phyloP scores from a whole-genome alignment of 257 asterid genomes.

The Solanum etuberosum region DNA sequence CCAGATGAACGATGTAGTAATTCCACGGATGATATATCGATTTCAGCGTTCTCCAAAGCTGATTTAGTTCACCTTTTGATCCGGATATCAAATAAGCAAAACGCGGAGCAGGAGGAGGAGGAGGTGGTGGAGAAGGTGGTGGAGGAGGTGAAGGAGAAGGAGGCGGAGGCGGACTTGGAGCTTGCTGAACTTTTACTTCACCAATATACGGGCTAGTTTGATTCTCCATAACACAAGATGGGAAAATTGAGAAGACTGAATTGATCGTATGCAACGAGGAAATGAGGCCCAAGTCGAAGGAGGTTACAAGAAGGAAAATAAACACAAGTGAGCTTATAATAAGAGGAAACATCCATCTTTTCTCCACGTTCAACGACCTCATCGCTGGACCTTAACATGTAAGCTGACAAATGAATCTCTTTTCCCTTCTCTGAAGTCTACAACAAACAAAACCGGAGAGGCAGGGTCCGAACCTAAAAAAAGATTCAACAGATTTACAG shows the following conservation, averaged over 20 bases:
- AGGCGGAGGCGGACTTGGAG: constrained; percentile 10
- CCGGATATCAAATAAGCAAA: constrained; percentile 35
- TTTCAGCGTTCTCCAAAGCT: constrained; percentile 47
- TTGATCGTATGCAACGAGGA: constrained; percentile 26
- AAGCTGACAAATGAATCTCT: background rate
- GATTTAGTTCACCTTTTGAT: constrained; percentile 38
- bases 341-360: constrained; percentile 42
- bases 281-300: constrained; percentile 32
- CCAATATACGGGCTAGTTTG: constrained; percentile 17
- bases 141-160: constrained; percentile 18
- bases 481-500: background rate
- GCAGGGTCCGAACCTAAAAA: background rate
- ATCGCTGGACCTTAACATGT: constrained; percentile 13
- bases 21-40: constrained; percentile 48
- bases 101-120: constrained; percentile 25
- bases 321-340: constrained; percentile 21
- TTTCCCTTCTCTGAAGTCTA: background rate
- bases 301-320: constrained; percentile 25
- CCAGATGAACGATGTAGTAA: constrained; percentile 48
- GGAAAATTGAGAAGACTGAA: constrained; percentile 29
- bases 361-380: constrained; percentile 37
- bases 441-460: background rate
- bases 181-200: constrained; percentile 19
- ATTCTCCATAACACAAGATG: constrained; percentile 8
- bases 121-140: constrained; percentile 11